These are phyloP conservation scores for Cryptococcus sp. DNA, from an alignment of 1,284 basidiomycete genomes.

Conservation along the genomic window DNA sequence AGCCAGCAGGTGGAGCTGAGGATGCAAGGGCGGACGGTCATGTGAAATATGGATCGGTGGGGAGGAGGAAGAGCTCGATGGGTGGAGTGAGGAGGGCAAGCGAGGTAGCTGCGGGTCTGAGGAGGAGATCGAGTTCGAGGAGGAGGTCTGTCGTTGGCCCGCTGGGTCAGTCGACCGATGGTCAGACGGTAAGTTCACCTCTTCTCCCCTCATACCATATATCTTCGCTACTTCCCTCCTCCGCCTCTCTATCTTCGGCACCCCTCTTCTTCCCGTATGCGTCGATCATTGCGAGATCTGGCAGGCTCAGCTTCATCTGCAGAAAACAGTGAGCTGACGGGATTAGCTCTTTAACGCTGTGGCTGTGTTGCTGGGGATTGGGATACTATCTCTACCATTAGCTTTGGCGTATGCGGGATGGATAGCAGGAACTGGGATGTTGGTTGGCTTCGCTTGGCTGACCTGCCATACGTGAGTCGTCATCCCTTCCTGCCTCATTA, in stretches of 20 bases:
- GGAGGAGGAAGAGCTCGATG: too few species aligned
- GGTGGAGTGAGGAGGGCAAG: too few species aligned
- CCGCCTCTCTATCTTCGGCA: too few species aligned
- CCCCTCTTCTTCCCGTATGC: too few species aligned
- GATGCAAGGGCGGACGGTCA: too few species aligned
- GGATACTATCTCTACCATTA: slow-evolving; percentile 81
- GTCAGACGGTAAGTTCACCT: slow-evolving; percentile 64
- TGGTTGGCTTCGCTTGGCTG: slow-evolving; percentile 69
- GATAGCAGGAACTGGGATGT: slow-evolving; percentile 66
- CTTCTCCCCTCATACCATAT: slow-evolving; percentile 1
- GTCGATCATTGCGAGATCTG: too few species aligned
- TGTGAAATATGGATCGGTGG: too few species aligned
- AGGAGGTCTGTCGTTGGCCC: slow-evolving; percentile 51
- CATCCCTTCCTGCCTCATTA: neutral
- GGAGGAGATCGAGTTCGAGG: slow-evolving; percentile 7
- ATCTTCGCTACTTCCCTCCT: too few species aligned
- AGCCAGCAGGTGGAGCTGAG: too few species aligned
- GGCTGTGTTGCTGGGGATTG: slow-evolving; percentile 79
- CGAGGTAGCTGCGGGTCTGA: too few species aligned
- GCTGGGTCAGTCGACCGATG: slow-evolving; percentile 54
- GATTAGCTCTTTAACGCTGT: slow-evolving; percentile 82
- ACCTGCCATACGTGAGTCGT: slow-evolving; percentile 77
- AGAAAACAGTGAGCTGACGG: neutral
- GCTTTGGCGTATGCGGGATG: slow-evolving; percentile 85
- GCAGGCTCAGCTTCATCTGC: too few species aligned